A percentile compares a stretch with the other conserved stretches of the same genome.
Evolutionary conservation across 2,329 filamentous ascomycete species (phyloP).

Genomic region (Huntiella bhutanensis): DNA sequence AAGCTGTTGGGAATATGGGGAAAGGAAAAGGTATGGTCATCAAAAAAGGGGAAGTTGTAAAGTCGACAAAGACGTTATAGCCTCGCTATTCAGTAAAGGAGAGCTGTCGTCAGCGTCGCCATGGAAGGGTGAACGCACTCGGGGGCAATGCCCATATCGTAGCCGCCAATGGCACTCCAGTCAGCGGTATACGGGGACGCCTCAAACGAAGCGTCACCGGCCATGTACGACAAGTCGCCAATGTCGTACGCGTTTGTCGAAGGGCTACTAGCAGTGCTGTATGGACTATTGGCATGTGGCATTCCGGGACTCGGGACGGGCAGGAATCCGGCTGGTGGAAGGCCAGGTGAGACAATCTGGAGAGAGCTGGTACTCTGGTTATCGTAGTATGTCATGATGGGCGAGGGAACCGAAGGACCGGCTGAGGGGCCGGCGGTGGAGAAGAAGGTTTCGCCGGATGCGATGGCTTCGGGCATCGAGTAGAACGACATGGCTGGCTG

Average conservation of each 20-base stretch:
- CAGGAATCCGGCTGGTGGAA: conserved; percentile 4
- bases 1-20: not conserved
- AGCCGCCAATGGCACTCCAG: not conserved
- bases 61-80: not conserved
- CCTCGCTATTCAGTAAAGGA: conserved; percentile 5
- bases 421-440: not conserved
- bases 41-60: not conserved
- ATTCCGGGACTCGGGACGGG: conserved; percentile 7
- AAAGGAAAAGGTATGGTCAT: not conserved
- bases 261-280: conserved; percentile 8
- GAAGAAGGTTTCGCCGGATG: conserved; percentile 5
- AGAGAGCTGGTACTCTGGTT: not conserved
- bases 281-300: conserved; percentile 5
- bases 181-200: not conserved
- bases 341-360: conserved; percentile 7
- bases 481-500: conserved; percentile 8
- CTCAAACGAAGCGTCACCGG: conserved; percentile 5
- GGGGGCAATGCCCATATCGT: conserved; percentile 6
- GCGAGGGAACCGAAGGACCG: conserved; percentile 2
- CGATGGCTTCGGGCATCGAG: conserved; percentile 4
- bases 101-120: conserved; percentile 4
- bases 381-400: conserved; percentile 2
- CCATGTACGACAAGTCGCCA: conserved; percentile 1
- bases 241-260: conserved; percentile 7
- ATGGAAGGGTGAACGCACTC: conserved; percentile 11